Conservation (phyloP, 108 stramenopile species). For the Cylindrotheca closterium region DNA sequence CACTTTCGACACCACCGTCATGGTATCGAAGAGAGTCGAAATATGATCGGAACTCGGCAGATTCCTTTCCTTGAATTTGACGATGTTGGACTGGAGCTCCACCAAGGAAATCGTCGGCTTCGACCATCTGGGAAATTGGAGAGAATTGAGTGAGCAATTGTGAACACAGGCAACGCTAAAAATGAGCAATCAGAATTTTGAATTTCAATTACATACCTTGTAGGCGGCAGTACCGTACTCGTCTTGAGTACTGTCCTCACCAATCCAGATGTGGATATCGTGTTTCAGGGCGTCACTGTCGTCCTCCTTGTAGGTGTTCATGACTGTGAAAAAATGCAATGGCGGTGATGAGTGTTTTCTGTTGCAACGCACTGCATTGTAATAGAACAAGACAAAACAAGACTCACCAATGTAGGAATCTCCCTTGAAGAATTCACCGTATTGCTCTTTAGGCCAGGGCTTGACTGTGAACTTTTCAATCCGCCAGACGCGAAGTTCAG, state of each 20-base stretch:
- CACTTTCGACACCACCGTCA: conserved; percentile 82
- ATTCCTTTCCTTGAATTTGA: conserved; percentile 84
- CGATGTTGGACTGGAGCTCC: conserved; percentile 88
- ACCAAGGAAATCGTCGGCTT: conserved; percentile 87
- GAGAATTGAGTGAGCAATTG: too few species aligned
- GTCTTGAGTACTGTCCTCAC: conserved; percentile 80
- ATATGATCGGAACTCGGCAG: conserved; percentile 51
- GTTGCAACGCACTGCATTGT: not conserved
- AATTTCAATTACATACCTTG: too few species aligned
- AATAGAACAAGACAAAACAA: not conserved
- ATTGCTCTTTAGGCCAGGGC: conserved; percentile 48
- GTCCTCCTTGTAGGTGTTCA: conserved; percentile 54
- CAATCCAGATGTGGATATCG: conserved; percentile 87
- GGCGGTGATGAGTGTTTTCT: not conserved
- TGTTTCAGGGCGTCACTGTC: conserved; percentile 34
- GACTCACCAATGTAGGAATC: conserved; percentile 76
- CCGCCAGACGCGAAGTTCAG: conserved; percentile 84
- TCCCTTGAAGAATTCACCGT: conserved; percentile 86
- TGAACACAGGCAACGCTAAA: too few species aligned
- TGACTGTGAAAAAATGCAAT: conserved; percentile 18
- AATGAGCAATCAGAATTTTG: too few species aligned
- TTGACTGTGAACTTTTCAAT: conserved; percentile 76
- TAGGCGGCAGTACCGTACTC: conserved; percentile 89
- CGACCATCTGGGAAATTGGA: too few species aligned
- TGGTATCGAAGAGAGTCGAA: conserved; percentile 76